Conservation (phyloP, 768 basidiomycete genomes). For the Hebeloma cylindrosporum region DNA sequence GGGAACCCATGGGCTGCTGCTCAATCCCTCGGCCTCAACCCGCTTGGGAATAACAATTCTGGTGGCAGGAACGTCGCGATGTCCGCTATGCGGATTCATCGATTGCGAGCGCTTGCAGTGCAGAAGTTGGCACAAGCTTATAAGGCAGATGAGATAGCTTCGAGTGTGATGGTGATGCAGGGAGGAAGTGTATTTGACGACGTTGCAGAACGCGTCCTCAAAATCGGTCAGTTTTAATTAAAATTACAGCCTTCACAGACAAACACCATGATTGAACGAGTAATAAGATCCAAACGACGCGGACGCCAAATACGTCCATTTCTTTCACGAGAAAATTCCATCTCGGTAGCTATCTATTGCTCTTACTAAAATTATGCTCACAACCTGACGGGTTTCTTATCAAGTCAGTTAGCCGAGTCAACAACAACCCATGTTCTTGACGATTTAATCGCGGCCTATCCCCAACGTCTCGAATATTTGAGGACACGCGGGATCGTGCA, state of each 20-base stretch:
- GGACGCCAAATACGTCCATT: constrained; percentile 87
- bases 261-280: constrained; percentile 6
- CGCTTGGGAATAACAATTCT: constrained; percentile 46
- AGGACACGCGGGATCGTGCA: constrained; percentile 90
- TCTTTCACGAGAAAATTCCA: constrained; percentile 94
- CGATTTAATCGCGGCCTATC: constrained; percentile 69
- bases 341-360: constrained; percentile 57
- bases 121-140: constrained; percentile 87
- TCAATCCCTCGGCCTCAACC: constrained; percentile 63
- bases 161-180: constrained; percentile 95
- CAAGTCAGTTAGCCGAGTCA: constrained; percentile 81
- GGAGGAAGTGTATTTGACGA: constrained; percentile 92
- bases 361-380: constrained; percentile 8
- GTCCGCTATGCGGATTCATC: constrained; percentile 82
- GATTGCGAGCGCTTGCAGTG: constrained; percentile 77
- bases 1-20: constrained; percentile 60
- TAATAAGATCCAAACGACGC: constrained; percentile 66
- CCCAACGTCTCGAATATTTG: constrained; percentile 80
- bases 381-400: constrained; percentile 18
- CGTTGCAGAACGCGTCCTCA: constrained; percentile 84
- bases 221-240: constrained; percentile 39
- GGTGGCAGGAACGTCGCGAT: constrained; percentile 76
- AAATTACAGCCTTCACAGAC: constrained; percentile 1
- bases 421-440: constrained; percentile 79
- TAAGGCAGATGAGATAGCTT: constrained; percentile 85